Conservation (phyloP, 495 filamentous ascomycete genomes). For the Aspergillus taichungensis region DNA sequence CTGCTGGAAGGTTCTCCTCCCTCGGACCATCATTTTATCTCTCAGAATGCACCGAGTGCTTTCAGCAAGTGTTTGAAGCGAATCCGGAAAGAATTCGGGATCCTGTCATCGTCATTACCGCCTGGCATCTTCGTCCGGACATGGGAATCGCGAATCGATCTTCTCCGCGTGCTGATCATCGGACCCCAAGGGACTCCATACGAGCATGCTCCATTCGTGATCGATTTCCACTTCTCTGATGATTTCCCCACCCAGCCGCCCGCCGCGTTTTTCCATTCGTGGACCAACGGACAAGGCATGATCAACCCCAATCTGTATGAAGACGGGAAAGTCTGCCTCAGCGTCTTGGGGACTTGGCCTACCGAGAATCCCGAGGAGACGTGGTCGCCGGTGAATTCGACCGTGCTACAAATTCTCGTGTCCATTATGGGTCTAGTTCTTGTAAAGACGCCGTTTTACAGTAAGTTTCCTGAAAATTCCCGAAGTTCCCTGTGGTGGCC, state of each 20-base stretch:
- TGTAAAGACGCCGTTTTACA: constrained; percentile 53
- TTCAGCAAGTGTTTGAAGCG: constrained; percentile 30
- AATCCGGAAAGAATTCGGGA: constrained; percentile 47
- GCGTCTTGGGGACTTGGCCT: constrained; percentile 52
- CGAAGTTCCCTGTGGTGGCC: not conserved
- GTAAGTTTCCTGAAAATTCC: constrained; percentile 30
- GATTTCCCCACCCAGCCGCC: constrained; percentile 43
- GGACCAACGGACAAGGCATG: constrained; percentile 40
- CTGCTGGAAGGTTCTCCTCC: constrained; percentile 39
- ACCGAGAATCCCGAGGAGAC: constrained; percentile 39
- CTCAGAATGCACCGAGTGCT: constrained; percentile 1
- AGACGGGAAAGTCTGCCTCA: constrained; percentile 53
- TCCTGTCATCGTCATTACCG: constrained; percentile 46
- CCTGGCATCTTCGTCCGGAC: constrained; percentile 48
- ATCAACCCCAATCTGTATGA: constrained; percentile 59
- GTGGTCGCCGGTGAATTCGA: constrained; percentile 44
- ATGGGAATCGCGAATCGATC: constrained; percentile 50
- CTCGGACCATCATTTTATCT: constrained; percentile 39
- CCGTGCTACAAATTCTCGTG: constrained; percentile 50
- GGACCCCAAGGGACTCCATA: constrained; percentile 54
- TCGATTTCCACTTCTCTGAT: constrained; percentile 43
- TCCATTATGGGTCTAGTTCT: constrained; percentile 53
- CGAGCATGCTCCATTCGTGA: constrained; percentile 50
- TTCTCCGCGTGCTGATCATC: constrained; percentile 49
- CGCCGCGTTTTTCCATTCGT: constrained; percentile 47